Conservation (phyloP, 805 yeast genomes). For the Starmerella bombicola region DNA sequence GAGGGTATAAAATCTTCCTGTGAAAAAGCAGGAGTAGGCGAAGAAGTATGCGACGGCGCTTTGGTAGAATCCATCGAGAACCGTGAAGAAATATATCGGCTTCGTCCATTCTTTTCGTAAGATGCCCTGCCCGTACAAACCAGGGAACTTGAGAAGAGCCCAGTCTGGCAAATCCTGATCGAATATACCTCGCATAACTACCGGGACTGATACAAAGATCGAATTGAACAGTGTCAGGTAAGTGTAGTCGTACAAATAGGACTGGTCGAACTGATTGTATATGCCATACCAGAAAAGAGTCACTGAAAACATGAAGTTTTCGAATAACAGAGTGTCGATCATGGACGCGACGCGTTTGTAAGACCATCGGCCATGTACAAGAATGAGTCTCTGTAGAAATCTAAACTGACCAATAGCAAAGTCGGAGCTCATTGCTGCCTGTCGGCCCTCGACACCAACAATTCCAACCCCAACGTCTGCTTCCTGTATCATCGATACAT, state of each 20-base stretch:
- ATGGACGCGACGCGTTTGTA: slow-evolving; percentile 61
- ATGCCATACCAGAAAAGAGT: slow-evolving; percentile 69
- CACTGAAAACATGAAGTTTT: slow-evolving; percentile 60
- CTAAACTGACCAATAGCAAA: slow-evolving; percentile 73
- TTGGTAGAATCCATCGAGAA: slow-evolving; percentile 61
- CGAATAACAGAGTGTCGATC: slow-evolving; percentile 69
- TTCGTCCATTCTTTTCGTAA: slow-evolving; percentile 51
- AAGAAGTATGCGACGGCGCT: slow-evolving; percentile 57
- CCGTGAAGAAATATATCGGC: slow-evolving; percentile 45
- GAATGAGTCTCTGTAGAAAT: slow-evolving; percentile 47
- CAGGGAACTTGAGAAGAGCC: slow-evolving; percentile 56
- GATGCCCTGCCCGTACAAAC: slow-evolving; percentile 56
- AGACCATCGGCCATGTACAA: slow-evolving; percentile 80
- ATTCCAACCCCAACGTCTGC: slow-evolving; percentile 79
- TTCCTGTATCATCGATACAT: slow-evolving; percentile 78
- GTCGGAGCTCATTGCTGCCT: slow-evolving; percentile 78
- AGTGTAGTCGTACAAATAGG: slow-evolving; percentile 66
- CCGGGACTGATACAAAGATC: slow-evolving; percentile 71
- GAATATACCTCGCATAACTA: slow-evolving; percentile 54
- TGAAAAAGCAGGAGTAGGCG: slow-evolving; percentile 45
- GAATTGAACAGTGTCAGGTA: slow-evolving; percentile 66
- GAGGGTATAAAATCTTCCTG: slow-evolving; percentile 33
- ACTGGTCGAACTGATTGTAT: slow-evolving; percentile 56
- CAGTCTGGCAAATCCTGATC: slow-evolving; percentile 66
- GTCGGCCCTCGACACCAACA: slow-evolving; percentile 79